These are phyloP conservation scores for Stellera chamaejasme DNA, from an alignment of 345 rosid species.

Conservation along the genomic window DNA sequence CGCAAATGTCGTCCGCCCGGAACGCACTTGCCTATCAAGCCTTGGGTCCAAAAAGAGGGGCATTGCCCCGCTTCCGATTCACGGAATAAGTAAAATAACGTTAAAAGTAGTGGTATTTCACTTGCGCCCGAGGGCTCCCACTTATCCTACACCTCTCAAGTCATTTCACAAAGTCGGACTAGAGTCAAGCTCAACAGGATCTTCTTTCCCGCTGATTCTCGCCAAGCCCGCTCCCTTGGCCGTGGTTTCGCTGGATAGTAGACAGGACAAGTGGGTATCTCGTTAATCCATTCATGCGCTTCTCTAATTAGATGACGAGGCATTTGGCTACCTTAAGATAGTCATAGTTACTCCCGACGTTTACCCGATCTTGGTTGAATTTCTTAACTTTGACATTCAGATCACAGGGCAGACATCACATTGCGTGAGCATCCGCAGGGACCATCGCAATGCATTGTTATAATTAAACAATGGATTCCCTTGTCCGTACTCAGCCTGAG, in stretches of 20 bases:
- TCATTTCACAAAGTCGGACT: conserved; percentile 11
- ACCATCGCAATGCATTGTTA: conserved; percentile 8
- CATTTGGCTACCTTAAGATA: conserved; percentile 9
- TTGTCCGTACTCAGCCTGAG: conserved; percentile 5
- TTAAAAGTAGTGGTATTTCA: conserved; percentile 10
- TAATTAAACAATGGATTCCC: conserved; percentile 8
- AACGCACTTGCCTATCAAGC: background rate
- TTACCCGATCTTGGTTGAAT: conserved; percentile 8
- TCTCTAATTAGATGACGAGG: conserved; percentile 18
- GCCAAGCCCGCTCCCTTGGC: conserved; percentile 18
- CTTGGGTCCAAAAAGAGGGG: conserved; percentile 4
- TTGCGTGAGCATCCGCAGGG: conserved; percentile 11
- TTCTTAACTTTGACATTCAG: conserved; percentile 6
- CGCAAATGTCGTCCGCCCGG: background rate
- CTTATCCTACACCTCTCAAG: conserved; percentile 4
- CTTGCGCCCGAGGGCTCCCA: background rate
- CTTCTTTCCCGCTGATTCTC: conserved; percentile 16
- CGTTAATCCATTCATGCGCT: conserved; percentile 15
- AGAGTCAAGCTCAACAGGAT: conserved; percentile 20
- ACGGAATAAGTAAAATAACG: conserved; percentile 13
- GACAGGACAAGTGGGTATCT: conserved; percentile 22
- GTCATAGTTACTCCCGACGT: conserved; percentile 1
- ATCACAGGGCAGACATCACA: conserved; percentile 11
- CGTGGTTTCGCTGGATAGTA: conserved; percentile 20
- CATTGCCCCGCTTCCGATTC: conserved; percentile 7